Evolutionary conservation across 306 rosid species (phyloP).

Genomic region (Sesbania bispinosa): DNA sequence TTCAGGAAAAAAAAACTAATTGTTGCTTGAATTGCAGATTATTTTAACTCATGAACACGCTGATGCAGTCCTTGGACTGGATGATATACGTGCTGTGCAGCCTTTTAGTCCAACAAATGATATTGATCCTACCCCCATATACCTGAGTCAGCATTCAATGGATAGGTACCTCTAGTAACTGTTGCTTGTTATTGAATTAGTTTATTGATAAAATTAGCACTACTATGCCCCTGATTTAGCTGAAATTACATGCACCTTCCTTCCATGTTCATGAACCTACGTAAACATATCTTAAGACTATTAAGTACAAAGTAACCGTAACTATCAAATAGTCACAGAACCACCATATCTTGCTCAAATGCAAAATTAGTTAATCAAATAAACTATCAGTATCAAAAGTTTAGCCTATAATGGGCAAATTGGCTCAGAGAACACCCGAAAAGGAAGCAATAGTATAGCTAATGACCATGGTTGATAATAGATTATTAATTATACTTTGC

Average conservation of each 20-base stretch:
- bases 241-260: not conserved
- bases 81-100: constrained; percentile 90
- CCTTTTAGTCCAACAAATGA: constrained; percentile 79
- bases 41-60: constrained; percentile 99
- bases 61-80: constrained; percentile 98
- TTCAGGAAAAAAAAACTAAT: constrained; percentile 9
- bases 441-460: too few relatives aligned
- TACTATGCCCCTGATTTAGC: not conserved
- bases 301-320: not conserved
- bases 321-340: not conserved
- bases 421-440: not conserved
- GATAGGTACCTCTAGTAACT: constrained; percentile 57
- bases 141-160: constrained; percentile 76
- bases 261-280: not conserved
- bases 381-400: not conserved
- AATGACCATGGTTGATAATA: not conserved
- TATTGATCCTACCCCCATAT: constrained; percentile 82
- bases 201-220: not conserved
- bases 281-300: not conserved
- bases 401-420: not conserved
- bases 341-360: not conserved
- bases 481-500: not conserved
- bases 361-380: constrained; percentile 8
- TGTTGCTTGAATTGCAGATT: constrained; percentile 57
- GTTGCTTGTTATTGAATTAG: not conserved